A percentile compares a stretch with the other conserved stretches of the same genome.
phyloP scores from a whole-genome alignment of 768 basidiomycete genomes.

The Amyloporia xantha region DNA sequence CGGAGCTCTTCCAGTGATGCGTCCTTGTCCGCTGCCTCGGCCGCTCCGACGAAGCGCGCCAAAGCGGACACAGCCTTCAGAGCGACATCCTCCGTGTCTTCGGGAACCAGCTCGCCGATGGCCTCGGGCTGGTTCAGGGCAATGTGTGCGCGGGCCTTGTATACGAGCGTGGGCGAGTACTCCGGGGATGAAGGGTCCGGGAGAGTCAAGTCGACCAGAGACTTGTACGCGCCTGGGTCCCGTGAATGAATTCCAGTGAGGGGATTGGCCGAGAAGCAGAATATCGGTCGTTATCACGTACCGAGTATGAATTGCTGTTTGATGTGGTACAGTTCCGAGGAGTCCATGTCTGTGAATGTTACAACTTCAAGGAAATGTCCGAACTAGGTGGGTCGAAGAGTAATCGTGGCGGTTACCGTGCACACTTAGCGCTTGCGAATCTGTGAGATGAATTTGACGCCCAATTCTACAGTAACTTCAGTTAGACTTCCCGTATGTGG shows the following conservation, averaged over 20 bases:
- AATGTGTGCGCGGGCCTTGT: constrained; percentile 73
- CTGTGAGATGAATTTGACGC: too few species aligned
- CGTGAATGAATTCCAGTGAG: not conserved
- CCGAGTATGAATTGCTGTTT: constrained; percentile 76
- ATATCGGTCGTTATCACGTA: constrained; percentile 22
- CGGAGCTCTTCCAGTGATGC: constrained; percentile 72
- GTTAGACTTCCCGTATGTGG: too few species aligned
- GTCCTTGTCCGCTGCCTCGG: constrained; percentile 36
- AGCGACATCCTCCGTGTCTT: constrained; percentile 55
- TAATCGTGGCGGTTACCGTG: too few species aligned
- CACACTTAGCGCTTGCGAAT: too few species aligned
- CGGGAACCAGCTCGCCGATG: constrained; percentile 51
- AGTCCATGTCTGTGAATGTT: constrained; percentile 53
- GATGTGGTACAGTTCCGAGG: constrained; percentile 58
- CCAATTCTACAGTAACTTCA: too few species aligned
- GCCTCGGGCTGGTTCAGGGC: constrained; percentile 56
- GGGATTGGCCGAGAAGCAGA: too few species aligned
- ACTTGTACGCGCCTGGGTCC: constrained; percentile 60
- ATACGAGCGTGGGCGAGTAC: constrained; percentile 59
- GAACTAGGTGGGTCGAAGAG: too few species aligned
- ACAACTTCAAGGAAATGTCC: too few species aligned
- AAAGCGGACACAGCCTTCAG: constrained; percentile 67
- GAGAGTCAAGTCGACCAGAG: constrained; percentile 45
- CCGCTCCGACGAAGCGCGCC: constrained; percentile 53
- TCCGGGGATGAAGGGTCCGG: constrained; percentile 60